Evolutionary conservation across 2,329 filamentous ascomycete genomes (phyloP).

Genomic region (Lasiodiplodia gonubiensis): DNA sequence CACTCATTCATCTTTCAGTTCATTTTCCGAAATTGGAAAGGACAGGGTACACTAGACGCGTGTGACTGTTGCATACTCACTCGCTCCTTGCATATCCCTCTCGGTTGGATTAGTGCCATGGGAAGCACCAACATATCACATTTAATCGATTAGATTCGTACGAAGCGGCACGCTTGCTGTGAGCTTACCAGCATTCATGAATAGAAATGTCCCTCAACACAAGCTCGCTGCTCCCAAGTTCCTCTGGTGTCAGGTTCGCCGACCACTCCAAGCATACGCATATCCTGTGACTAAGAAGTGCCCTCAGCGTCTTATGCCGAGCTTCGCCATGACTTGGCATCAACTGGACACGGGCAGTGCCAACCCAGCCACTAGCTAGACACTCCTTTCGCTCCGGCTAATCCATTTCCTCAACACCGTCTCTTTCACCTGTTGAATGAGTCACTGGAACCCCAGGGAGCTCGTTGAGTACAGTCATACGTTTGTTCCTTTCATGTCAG

Average conservation of each 20-base stretch:
- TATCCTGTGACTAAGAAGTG: background rate
- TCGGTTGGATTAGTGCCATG: constrained; percentile 14
- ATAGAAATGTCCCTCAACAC: background rate
- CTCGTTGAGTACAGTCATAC: background rate
- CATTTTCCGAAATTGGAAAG: constrained; percentile 11
- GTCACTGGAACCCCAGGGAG: background rate
- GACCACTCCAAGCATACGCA: background rate
- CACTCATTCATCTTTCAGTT: constrained; percentile 12
- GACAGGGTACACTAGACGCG: constrained; percentile 15
- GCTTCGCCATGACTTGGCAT: background rate
- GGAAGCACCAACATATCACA: constrained; percentile 14
- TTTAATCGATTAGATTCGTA: constrained; percentile 26
- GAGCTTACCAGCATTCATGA: constrained; percentile 1
- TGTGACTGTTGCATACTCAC: constrained; percentile 20
- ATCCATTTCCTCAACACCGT: background rate
- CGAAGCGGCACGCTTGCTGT: background rate
- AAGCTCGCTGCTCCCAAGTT: background rate
- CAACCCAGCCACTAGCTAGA: background rate
- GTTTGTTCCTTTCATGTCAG: background rate
- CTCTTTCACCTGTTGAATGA: background rate
- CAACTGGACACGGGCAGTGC: background rate
- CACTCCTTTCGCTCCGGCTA: background rate
- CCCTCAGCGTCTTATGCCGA: background rate
- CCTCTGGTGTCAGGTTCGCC: background rate
- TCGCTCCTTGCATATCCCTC: constrained; percentile 19